Conservation (phyloP, 139 green algal species). For the Ettlia oleoabundans region DNA sequence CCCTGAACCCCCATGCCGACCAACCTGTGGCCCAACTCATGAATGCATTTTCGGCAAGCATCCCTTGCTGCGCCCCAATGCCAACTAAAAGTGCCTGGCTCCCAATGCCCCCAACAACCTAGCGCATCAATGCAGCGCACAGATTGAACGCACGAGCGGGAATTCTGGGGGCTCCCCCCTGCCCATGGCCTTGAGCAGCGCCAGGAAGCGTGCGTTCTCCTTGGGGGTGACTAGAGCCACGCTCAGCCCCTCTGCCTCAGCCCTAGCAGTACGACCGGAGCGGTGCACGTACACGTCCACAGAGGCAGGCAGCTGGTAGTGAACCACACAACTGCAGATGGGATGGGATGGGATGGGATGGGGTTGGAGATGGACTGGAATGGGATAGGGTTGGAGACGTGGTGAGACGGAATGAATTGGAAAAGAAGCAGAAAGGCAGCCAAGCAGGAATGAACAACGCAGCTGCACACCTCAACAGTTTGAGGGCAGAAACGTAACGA, state of each 20-base stretch:
- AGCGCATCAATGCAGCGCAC: neutral
- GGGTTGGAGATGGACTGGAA: no score
- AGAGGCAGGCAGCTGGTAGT: constrained; percentile 95
- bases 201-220: constrained; percentile 70
- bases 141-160: constrained; percentile 62
- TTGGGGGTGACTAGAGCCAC: constrained; percentile 75
- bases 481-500: no score
- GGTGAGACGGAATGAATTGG: neutral
- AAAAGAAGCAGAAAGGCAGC: no score
- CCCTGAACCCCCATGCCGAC: no score
- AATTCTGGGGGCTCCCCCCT: constrained; percentile 67
- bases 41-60: no score
- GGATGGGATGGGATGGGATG: neutral
- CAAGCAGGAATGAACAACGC: no score
- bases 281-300: constrained; percentile 97
- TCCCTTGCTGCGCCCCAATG: no score
- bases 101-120: neutral
- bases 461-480: no score
- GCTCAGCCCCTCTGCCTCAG: constrained; percentile 69
- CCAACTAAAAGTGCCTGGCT: neutral
- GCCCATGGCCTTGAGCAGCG: constrained; percentile 55
- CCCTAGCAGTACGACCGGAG: constrained; percentile 88
- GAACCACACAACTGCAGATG: constrained; percentile 63
- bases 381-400: no score
- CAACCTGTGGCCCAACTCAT: no score